Evolutionary conservation across 208 protist genomes (phyloP).

Genomic region (Leishmania amazonensis): DNA sequence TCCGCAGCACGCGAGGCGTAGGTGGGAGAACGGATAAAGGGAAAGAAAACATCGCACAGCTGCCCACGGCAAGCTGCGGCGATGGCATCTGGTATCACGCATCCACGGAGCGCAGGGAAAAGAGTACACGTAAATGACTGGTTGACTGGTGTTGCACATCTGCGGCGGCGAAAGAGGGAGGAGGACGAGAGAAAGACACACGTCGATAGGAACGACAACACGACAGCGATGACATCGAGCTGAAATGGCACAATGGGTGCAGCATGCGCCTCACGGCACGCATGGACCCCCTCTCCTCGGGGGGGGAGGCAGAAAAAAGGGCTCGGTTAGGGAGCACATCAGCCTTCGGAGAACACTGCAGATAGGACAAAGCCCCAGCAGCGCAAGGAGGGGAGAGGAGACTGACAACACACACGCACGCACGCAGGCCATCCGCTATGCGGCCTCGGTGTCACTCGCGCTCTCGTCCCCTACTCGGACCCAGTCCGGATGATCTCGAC

Average conservation of each 20-base stretch:
- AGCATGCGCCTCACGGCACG: not conserved
- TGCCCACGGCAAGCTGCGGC: not conserved
- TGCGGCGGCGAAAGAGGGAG: not conserved
- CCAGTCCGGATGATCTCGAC: constrained; percentile 87
- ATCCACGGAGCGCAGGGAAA: not conserved
- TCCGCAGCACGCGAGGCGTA: not conserved
- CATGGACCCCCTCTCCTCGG: not conserved
- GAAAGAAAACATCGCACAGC: not conserved
- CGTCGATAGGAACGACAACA: not conserved
- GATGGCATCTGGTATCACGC: not conserved
- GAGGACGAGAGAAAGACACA: not conserved
- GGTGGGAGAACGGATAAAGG: not conserved
- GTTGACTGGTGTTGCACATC: not conserved
- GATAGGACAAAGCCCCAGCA: not conserved
- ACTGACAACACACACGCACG: constrained; percentile 4
- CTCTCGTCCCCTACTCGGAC: constrained; percentile 20
- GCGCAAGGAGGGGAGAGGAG: not conserved
- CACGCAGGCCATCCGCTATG: not conserved
- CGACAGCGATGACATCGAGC: not conserved
- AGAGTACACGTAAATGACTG: constrained; percentile 2
- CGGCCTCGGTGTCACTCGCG: not conserved
- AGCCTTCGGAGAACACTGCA: not conserved
- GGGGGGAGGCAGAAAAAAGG: no score
- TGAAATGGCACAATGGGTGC: not conserved
- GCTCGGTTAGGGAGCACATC: not conserved